Conservation (phyloP, 1,284 basidiomycete species). For the Jaminaea rosea region DNA sequence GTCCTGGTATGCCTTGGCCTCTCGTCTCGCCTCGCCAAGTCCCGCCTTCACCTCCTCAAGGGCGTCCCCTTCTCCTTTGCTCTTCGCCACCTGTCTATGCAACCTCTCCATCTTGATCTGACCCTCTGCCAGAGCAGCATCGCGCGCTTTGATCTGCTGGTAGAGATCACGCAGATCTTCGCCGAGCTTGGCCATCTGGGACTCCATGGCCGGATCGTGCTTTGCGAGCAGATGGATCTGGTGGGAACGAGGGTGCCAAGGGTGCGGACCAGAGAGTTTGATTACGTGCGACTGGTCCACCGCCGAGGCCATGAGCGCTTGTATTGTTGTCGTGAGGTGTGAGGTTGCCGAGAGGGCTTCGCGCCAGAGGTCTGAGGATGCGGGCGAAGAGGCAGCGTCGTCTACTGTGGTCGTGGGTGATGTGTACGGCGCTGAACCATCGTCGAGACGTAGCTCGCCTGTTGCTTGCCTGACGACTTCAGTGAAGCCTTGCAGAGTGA, state of each 20-base stretch:
- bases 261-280: constrained; percentile 47
- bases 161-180: constrained; percentile 81
- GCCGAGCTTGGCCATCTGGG: constrained; percentile 69
- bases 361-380: constrained; percentile 9
- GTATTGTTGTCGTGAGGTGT: constrained; percentile 23
- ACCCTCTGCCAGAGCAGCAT: constrained; percentile 80
- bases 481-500: constrained; percentile 16
- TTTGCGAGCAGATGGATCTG: constrained; percentile 74
- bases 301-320: constrained; percentile 21
- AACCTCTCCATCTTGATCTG: constrained; percentile 87
- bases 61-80: constrained; percentile 71
- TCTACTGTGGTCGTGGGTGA: neutral
- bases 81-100: constrained; percentile 79
- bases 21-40: constrained; percentile 68
- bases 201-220: constrained; percentile 82
- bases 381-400: neutral
- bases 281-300: constrained; percentile 38
- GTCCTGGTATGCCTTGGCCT: constrained; percentile 80
- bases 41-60: constrained; percentile 73
- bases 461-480: constrained; percentile 21
- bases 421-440: too few species aligned
- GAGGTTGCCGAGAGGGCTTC: constrained; percentile 16
- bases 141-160: constrained; percentile 63
- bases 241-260: constrained; percentile 80
- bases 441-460: constrained; percentile 16